These are phyloP conservation scores for Aspergillus sp. DNA, from an alignment of 2,329 filamentous ascomycete genomes.

Conservation along the genomic window DNA sequence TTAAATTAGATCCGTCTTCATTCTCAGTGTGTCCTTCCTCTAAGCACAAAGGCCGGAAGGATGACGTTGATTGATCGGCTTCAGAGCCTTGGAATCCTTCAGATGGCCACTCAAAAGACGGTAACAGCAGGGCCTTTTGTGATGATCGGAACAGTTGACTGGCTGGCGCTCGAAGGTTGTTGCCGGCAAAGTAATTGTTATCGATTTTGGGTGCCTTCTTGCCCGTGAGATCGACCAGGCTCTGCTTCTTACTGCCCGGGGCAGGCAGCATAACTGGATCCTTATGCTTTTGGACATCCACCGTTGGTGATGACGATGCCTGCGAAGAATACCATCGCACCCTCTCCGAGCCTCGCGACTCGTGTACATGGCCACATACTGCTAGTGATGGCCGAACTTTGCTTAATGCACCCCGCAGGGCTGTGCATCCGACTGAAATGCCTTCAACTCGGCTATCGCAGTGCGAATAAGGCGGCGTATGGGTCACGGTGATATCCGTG, in stretches of 20 bases:
- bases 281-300: constrained; percentile 1
- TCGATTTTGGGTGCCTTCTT: constrained; percentile 40
- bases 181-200: constrained; percentile 27
- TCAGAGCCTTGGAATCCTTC: not conserved
- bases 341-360: constrained; percentile 55
- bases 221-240: constrained; percentile 54
- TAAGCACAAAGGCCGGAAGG: not conserved
- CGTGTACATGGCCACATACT: constrained; percentile 63
- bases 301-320: not conserved
- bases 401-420: constrained; percentile 48
- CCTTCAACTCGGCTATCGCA: constrained; percentile 45
- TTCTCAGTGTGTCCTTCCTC: constrained; percentile 3
- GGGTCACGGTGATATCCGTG: constrained; percentile 57
- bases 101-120: not conserved
- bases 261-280: constrained; percentile 40
- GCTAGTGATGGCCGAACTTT: constrained; percentile 53
- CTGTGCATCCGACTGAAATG: constrained; percentile 51
- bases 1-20: constrained; percentile 9
- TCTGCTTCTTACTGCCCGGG: constrained; percentile 55
- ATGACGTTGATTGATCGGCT: constrained; percentile 5
- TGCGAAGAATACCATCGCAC: constrained; percentile 47
- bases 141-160: constrained; percentile 5
- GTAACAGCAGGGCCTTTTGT: constrained; percentile 15
- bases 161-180: not conserved
- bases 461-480: constrained; percentile 56